These are phyloP conservation scores for Purpureocillium takamizusanense DNA, from an alignment of 2,329 filamentous ascomycete genomes.

Conservation along the genomic window DNA sequence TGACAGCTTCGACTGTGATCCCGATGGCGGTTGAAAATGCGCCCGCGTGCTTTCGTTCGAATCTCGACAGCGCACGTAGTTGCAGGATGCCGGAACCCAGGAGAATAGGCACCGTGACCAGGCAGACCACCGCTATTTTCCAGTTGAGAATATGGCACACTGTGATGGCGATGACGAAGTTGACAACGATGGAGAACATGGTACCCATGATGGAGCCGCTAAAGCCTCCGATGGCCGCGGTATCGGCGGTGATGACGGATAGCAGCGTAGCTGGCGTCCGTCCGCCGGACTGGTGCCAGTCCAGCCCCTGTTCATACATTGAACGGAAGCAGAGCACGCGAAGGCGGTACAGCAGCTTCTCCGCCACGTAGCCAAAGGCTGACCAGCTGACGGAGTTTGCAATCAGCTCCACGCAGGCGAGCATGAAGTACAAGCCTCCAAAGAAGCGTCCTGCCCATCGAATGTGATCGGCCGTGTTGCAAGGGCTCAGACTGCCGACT, in stretches of 20 bases:
- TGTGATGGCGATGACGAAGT: slow-evolving; percentile 59
- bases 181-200: slow-evolving; percentile 57
- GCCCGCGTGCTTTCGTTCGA: slow-evolving; percentile 53
- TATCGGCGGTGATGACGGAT: slow-evolving; percentile 61
- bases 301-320: slow-evolving; percentile 55
- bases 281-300: slow-evolving; percentile 61
- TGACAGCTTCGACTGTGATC: slow-evolving; percentile 58
- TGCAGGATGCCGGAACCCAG: slow-evolving; percentile 63
- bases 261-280: slow-evolving; percentile 54
- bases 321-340: slow-evolving; percentile 56
- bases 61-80: slow-evolving; percentile 50
- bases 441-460: slow-evolving; percentile 34
- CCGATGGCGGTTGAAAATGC: slow-evolving; percentile 56
- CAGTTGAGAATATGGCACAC: slow-evolving; percentile 64
- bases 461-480: slow-evolving; percentile 28
- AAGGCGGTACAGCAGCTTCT: slow-evolving; percentile 55
- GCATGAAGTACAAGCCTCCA: slow-evolving; percentile 46
- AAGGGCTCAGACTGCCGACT: slow-evolving; percentile 36
- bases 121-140: slow-evolving; percentile 66
- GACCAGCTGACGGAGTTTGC: slow-evolving; percentile 49
- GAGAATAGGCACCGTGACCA: slow-evolving; percentile 59
- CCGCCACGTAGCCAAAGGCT: slow-evolving; percentile 40
- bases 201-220: slow-evolving; percentile 64
- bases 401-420: slow-evolving; percentile 36
- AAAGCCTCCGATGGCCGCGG: slow-evolving; percentile 56